These are phyloP conservation scores for Lactifluus subvellereus DNA, from an alignment of 768 basidiomycete genomes.

Conservation along the genomic window DNA sequence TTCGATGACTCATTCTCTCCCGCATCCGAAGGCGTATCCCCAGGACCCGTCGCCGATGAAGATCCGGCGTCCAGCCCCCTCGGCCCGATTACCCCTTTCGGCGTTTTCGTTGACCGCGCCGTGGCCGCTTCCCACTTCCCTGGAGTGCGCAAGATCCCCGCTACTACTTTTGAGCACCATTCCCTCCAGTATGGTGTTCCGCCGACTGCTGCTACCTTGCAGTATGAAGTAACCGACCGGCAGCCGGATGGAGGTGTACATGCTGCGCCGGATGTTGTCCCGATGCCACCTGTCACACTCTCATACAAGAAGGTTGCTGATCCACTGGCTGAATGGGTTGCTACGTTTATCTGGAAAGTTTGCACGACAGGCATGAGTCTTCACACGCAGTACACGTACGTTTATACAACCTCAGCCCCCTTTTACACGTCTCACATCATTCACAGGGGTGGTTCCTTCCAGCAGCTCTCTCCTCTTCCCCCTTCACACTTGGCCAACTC, in stretches of 20 bases:
- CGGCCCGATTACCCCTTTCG: slow-evolving; percentile 72
- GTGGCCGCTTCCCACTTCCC: slow-evolving; percentile 39
- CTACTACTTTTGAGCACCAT: slow-evolving; percentile 11
- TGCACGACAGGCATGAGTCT: slow-evolving; percentile 68
- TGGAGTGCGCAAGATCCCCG: slow-evolving; percentile 4
- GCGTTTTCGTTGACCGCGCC: slow-evolving; percentile 67
- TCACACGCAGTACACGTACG: slow-evolving; percentile 54
- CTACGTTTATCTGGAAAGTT: slow-evolving; percentile 75
- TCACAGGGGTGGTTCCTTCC: slow-evolving; percentile 19
- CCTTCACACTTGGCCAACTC: slow-evolving; percentile 52
- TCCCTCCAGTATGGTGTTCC: slow-evolving; percentile 28
- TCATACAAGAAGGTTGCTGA: slow-evolving; percentile 70
- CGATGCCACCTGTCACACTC: slow-evolving; percentile 45
- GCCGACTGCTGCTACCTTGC: slow-evolving; percentile 17
- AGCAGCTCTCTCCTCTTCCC: slow-evolving; percentile 41
- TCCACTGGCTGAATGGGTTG: slow-evolving; percentile 74
- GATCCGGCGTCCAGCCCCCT: slow-evolving; percentile 62
- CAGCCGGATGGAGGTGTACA: slow-evolving; percentile 32
- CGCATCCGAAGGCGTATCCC: slow-evolving; percentile 53
- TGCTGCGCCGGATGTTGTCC: slow-evolving; percentile 38
- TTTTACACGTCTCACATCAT: neutral
- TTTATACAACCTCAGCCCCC: slow-evolving; percentile 18
- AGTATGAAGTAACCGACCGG: slow-evolving; percentile 27
- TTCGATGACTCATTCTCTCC: slow-evolving; percentile 52
- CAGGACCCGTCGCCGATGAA: slow-evolving; percentile 43